Evolutionary conservation across 2,329 filamentous ascomycete species (phyloP), one percentile per base, ranked within the genome.

Genomic region (Aspergillus arachidicola): DNA sequence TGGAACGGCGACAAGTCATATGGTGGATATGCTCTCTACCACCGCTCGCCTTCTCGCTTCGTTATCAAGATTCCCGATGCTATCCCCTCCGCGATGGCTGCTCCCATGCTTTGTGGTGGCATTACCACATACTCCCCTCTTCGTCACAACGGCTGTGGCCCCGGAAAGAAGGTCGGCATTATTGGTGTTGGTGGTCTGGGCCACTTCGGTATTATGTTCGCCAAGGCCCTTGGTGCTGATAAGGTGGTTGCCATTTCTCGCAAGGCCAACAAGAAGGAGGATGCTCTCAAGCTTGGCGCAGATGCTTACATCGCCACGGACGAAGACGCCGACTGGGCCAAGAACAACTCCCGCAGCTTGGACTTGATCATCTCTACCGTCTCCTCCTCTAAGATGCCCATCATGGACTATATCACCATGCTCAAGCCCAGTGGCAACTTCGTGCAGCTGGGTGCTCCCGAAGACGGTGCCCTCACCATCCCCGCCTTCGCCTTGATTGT

Each of bases 391-490:
- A 67, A 68, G 64, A 89, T 91, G 87, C 88, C 88, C 4, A 72
- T 91, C n/a, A 74, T 76, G 57, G 78, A 85, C 38, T 91, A 90
- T 73, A 80, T 91, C 32, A 66, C 75, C 21, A 82, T 91, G 1
- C 79, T 91, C 43, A 78, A 82, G 50, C 77, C 80, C 9, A 81
- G 85, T 45, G 88, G 89, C 16, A 81, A 80, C 14, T 86, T 91
- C 61, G 82, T 90, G 54, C 87, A 91, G 75, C 81, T 92, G 46
- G 89, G 89, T 61, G 83, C 83, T 0, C 89, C 90, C 2, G 90
- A 92, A 65, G 85, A 85, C 56, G 75, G 75, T 10, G 63, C 72
- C 19, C 85, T 86, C 2, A 75, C 78, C 2, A 83, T 91, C 68
- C 83, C 81, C 58, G 84, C 85, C 6, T 85, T 85, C 68, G 75